phyloP scores from a whole-genome alignment of 2,329 filamentous ascomycete genomes.

The Fusarium zealandicum region DNA sequence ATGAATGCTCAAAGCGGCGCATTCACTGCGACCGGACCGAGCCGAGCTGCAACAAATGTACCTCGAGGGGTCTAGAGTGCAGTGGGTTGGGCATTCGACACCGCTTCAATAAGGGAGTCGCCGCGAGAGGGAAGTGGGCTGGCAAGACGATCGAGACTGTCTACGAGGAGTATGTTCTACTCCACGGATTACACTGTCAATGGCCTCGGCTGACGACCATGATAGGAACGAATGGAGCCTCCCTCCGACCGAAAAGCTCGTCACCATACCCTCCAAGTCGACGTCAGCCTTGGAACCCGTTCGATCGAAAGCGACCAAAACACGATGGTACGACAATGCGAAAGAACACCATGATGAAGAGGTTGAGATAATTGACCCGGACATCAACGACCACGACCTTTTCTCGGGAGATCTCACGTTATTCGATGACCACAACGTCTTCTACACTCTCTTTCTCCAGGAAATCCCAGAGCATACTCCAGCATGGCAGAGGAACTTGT shows the following conservation, averaged over 20 bases:
- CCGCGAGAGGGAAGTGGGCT: conserved; percentile 37
- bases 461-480: conserved; percentile 17
- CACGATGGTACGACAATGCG: accelerated
- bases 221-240: conserved; percentile 20
- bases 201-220: not conserved
- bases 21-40: conserved; percentile 38
- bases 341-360: not conserved
- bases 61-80: conserved; percentile 31
- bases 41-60: conserved; percentile 34
- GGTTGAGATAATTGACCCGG: not conserved
- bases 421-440: not conserved
- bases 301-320: not conserved
- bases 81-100: conserved; percentile 38
- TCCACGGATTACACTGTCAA: accelerated
- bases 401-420: accelerated
- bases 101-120: conserved; percentile 39
- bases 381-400: not conserved
- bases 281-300: not conserved
- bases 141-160: conserved; percentile 38
- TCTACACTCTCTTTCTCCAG: conserved; percentile 11
- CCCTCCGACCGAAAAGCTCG: not conserved
- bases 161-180: conserved; percentile 23
- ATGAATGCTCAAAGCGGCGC: conserved; percentile 37
- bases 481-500: conserved; percentile 23
- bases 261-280: not conserved